Percentiles rank a stretch among this genome's conserved stretches.
These are phyloP conservation scores for Hymenoscyphus repandus DNA, from an alignment of 2,329 filamentous ascomycete species.

Conservation along the genomic window DNA sequence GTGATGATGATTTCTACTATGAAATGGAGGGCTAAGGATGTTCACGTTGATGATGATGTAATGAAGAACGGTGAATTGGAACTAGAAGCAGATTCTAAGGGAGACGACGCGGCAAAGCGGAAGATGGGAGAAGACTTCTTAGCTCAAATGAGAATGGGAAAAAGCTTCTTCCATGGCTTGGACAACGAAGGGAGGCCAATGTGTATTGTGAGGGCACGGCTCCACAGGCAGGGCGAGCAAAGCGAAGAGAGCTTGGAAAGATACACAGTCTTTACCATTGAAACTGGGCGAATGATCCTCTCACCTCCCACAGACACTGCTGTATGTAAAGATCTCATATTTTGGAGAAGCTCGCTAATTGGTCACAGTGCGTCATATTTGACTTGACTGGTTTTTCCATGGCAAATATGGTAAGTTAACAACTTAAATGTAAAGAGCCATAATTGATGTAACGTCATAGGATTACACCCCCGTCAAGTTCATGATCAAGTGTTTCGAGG, in stretches of 20 bases:
- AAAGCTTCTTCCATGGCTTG: slow-evolving; percentile 83
- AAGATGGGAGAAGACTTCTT: slow-evolving; percentile 71
- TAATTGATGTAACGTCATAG: slow-evolving; percentile 35
- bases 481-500: slow-evolving; percentile 99
- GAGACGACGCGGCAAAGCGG: slow-evolving; percentile 53
- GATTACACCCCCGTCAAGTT: slow-evolving; percentile 97
- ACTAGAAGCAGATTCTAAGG: slow-evolving; percentile 55
- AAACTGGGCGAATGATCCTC: slow-evolving; percentile 83
- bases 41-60: slow-evolving; percentile 86
- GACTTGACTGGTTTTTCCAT: slow-evolving; percentile 93
- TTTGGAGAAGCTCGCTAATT: neutral
- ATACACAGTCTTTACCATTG: slow-evolving; percentile 91
- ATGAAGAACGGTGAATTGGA: slow-evolving; percentile 69
- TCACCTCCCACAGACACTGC: slow-evolving; percentile 82
- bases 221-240: slow-evolving; percentile 81
- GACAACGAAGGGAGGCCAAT: slow-evolving; percentile 84
- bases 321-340: slow-evolving; percentile 48
- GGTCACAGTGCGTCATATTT: slow-evolving; percentile 74
- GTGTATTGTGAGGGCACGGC: slow-evolving; percentile 74
- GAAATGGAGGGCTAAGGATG: slow-evolving; percentile 79
- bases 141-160: slow-evolving; percentile 78
- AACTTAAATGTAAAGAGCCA: neutral
- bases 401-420: slow-evolving; percentile 74
- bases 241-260: slow-evolving; percentile 75
- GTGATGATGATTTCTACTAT: slow-evolving; percentile 94